Conservation (phyloP, 257 asterid species). For the Plantago major region DNA sequence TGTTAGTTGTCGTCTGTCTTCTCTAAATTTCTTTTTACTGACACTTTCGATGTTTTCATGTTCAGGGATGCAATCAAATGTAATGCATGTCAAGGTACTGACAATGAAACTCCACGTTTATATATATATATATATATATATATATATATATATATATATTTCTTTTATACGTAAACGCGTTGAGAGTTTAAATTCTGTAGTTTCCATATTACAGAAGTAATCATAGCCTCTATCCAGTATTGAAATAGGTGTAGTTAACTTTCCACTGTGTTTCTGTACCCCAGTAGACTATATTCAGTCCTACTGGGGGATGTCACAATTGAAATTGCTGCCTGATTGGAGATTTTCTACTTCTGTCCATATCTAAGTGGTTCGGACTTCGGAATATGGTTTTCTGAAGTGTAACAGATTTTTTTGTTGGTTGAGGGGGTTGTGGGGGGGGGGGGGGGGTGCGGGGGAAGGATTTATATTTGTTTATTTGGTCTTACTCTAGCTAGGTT, state of each 20-base stretch:
- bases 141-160: neutral
- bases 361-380: too few relatives aligned
- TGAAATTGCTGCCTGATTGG: too few relatives aligned
- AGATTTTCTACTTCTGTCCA: too few relatives aligned
- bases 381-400: too few relatives aligned
- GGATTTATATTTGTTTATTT: too few relatives aligned
- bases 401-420: too few relatives aligned
- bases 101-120: conserved; percentile 12
- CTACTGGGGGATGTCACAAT: too few relatives aligned
- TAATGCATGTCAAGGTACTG: conserved; percentile 70
- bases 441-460: too few relatives aligned
- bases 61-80: conserved; percentile 70
- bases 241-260: neutral
- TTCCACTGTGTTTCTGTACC: too few relatives aligned
- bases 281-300: too few relatives aligned
- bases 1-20: conserved; percentile 8
- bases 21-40: conserved; percentile 19
- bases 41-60: conserved; percentile 21
- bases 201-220: neutral
- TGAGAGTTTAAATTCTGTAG: conserved; percentile 1
- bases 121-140: conserved; percentile 4
- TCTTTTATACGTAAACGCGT: neutral
- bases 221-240: neutral
- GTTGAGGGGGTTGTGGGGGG: too few relatives aligned
- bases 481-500: too few relatives aligned